Conservation (phyloP, 805 yeast species). For the Suhomyces kilbournensis region DNA sequence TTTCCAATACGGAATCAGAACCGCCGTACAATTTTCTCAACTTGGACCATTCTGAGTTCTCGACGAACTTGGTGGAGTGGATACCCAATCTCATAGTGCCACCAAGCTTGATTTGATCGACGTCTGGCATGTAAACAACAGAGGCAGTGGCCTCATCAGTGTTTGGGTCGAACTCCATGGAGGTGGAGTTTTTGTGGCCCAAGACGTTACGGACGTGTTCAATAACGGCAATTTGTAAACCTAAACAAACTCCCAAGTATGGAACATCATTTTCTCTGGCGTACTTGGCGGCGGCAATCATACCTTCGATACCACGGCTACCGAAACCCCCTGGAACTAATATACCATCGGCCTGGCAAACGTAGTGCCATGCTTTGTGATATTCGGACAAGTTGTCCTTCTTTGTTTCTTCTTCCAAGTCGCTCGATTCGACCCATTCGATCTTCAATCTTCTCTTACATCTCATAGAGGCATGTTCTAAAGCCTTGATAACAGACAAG, state of each 20-base stretch:
- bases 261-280: constrained; percentile 97
- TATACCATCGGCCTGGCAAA: constrained; percentile 93
- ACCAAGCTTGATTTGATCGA: constrained; percentile 91
- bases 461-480: constrained; percentile 93
- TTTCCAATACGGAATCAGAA: constrained; percentile 67
- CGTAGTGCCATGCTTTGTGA: constrained; percentile 93
- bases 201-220: constrained; percentile 84
- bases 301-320: constrained; percentile 95
- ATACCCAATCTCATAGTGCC: constrained; percentile 99
- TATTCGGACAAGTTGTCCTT: constrained; percentile 65
- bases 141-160: constrained; percentile 61
- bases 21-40: constrained; percentile 80
- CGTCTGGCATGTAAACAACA: constrained; percentile 98
- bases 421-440: constrained; percentile 94
- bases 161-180: constrained; percentile 77
- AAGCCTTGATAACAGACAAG: constrained; percentile 88
- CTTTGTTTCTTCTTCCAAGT: constrained; percentile 74
- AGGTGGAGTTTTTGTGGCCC: constrained; percentile 64
- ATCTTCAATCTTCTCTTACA: constrained; percentile 81
- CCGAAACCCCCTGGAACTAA: constrained; percentile 99
- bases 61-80: constrained; percentile 81
- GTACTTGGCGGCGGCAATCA: constrained; percentile 95
- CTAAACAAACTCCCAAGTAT: constrained; percentile 94
- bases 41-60: constrained; percentile 60
- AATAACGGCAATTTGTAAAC: constrained; percentile 94